Evolutionary conservation across 495 filamentous ascomycete species (phyloP).

Genomic region (Parachaetomium inaequale): DNA sequence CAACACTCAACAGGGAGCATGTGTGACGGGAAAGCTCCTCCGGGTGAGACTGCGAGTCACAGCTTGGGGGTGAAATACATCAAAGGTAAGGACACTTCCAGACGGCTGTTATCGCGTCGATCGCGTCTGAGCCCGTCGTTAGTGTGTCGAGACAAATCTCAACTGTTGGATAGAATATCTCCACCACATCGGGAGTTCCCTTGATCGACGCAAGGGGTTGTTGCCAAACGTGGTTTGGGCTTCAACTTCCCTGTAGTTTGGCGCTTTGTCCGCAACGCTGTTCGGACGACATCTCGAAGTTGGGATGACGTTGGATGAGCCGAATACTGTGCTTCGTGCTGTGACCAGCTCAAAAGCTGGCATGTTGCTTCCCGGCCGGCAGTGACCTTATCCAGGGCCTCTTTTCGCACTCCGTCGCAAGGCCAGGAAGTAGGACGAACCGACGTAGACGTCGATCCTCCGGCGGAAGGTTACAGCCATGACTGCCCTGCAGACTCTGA

Average conservation of each 20-base stretch:
- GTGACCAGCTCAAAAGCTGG: too few species aligned
- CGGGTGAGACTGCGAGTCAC: background rate
- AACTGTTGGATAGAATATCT: background rate
- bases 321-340: too few species aligned
- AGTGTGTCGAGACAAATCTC: background rate
- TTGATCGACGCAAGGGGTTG: constrained; percentile 10
- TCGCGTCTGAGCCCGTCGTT: background rate
- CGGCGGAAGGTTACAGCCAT: too few species aligned
- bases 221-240: background rate
- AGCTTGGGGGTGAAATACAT: background rate
- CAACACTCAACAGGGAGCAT: background rate
- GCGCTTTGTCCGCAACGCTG: background rate
- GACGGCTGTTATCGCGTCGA: background rate
- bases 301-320: background rate
- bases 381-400: too few species aligned
- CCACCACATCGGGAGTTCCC: background rate
- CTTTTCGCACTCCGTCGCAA: too few species aligned
- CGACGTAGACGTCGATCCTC: too few species aligned
- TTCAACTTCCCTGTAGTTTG: background rate
- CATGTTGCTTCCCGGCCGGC: too few species aligned
- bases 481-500: too few species aligned
- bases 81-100: background rate
- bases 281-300: background rate
- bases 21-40: too few species aligned
- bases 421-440: too few species aligned